Base-by-base conservation (phyloP, 441 rosid genomes). In the Populus hybrid region DNA sequence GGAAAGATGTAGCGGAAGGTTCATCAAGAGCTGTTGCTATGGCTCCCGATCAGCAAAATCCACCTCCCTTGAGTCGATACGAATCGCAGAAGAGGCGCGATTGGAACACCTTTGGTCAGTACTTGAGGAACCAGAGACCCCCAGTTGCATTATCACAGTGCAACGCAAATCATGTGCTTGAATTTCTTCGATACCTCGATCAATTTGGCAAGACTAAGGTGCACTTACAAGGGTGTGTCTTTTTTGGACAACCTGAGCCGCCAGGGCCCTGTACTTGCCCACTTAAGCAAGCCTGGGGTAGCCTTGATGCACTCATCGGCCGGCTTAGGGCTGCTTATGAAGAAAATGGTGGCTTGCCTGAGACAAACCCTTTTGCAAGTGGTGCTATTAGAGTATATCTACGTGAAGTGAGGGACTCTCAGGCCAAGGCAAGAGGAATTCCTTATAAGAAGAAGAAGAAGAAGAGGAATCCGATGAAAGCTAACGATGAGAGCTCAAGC, bases 291-390 rank as follows among this genome's bases (percentile, higher is more conserved):
- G 97, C 97, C 38, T 93, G 97, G 97, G 97, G 97, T 9, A 92
- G 97, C 82, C 90, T 92, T 9, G 97, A 92, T 77, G 97, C 97
- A 6, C 90, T 93, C 83, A 93, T 93, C 82, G 97, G 97, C 33
- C 88, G 95, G 33, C 87, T 93, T 16, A 83, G 97, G 79, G 97
- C 95, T 3, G 97, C 97, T 6, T 93, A 84, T 50, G 97, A 93
- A 74, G 95, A 93, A 78, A 90, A 91, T 76, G 95, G 97, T 5
- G 95, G 95, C 7, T 80, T 87, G 24, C 90, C 90, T 21, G 97
- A 90, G 81, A 87, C 90, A 24, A 93, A 93, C 85, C 97, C 97
- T 2, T 93, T 93, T 80, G 97, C 97, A 2, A 87, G 87, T 6
- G 91, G 94, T 0, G 90, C 86, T 28, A 91, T 93, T 76, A 80